Percentiles rank a stretch among this genome's conserved stretches.
Conservation (phyloP, 225 moss, liverwort and hornwort genomes). For the Pseudoscleropodium purum region DNA sequence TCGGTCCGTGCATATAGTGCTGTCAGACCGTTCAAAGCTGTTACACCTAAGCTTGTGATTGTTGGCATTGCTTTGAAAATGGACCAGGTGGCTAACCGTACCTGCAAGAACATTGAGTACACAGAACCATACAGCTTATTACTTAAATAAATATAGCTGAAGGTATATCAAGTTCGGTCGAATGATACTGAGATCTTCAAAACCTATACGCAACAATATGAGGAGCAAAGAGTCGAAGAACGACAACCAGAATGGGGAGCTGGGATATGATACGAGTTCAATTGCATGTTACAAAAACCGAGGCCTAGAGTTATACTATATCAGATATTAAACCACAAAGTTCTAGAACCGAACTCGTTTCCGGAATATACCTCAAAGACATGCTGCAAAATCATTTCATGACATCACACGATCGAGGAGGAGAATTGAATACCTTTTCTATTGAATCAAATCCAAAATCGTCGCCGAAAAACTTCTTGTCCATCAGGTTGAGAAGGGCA, state of each 20-base stretch:
- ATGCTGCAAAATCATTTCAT: background rate
- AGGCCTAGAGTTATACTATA: background rate
- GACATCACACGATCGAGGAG: background rate
- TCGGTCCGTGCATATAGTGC: constrained; percentile 37
- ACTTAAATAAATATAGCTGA: background rate
- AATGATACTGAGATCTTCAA: background rate
- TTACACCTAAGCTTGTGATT: constrained; percentile 59
- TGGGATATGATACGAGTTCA: background rate
- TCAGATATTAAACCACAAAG: background rate
- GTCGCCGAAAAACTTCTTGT: constrained; percentile 62
- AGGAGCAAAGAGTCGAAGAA: background rate
- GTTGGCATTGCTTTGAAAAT: constrained; percentile 71
- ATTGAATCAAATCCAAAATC: constrained; percentile 31
- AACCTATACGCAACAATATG: background rate
- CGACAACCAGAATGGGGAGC: background rate
- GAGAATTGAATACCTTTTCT: constrained; percentile 17
- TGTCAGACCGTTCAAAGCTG: constrained; percentile 60
- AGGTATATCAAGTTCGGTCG: background rate
- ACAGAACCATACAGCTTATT: background rate
- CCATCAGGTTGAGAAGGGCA: constrained; percentile 59
- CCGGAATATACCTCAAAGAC: background rate
- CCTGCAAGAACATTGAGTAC: constrained; percentile 16
- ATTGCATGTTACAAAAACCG: background rate
- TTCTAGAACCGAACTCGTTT: background rate
- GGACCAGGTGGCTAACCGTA: constrained; percentile 60